Evolutionary conservation across 139 green algal species (phyloP).

Genomic region (Ostreobium quekettii): DNA sequence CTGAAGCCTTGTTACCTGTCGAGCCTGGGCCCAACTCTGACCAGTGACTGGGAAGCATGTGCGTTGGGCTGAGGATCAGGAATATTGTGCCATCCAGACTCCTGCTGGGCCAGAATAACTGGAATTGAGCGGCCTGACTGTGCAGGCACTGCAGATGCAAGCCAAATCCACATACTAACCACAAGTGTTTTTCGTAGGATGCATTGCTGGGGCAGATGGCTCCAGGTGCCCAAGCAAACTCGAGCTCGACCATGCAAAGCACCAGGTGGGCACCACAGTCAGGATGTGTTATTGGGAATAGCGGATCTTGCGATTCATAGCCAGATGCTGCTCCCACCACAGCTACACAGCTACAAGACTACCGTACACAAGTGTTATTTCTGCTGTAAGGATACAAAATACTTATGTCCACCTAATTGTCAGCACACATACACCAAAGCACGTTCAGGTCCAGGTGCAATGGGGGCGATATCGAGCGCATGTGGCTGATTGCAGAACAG

Average conservation of each 20-base stretch:
- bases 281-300: no score
- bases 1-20: neutral
- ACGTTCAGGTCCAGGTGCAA: no score
- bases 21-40: neutral
- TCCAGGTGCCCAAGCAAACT: neutral
- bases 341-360: no score
- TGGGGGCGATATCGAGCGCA: no score
- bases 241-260: conserved; percentile 8
- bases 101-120: neutral
- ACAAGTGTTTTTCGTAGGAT: neutral
- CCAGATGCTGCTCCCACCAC: no score
- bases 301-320: neutral
- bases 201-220: conserved; percentile 12
- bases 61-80: neutral
- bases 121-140: neutral
- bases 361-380: no score
- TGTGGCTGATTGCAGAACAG: no score
- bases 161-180: neutral
- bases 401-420: no score
- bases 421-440: no score
- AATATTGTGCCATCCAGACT: neutral
- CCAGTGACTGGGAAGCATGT: neutral
- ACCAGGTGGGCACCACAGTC: conserved; percentile 2
- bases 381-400: no score
- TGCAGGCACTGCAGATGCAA: conserved; percentile 1